Base-by-base conservation (phyloP, 2,329 filamentous ascomycete genomes). In the Trichoderma semiorbis region DNA sequence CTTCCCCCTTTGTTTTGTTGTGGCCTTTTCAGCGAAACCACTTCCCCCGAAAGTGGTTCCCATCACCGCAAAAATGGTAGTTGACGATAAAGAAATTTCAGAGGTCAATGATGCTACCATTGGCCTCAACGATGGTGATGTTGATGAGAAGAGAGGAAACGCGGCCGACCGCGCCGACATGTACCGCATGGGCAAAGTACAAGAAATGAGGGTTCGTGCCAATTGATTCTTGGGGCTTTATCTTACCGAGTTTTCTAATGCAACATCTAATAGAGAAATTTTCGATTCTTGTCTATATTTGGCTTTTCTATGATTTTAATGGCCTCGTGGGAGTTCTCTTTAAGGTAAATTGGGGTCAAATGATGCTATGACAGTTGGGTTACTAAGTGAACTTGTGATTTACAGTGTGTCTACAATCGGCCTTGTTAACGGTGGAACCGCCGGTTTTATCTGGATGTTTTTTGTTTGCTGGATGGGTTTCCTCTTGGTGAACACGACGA, bases 391-490 rank as follows among this genome's bases (percentile, higher is more conserved):
- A 12, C 1, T 10, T 55, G 21, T 36, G 11, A 1, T 24, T n/a
- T 14, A 39, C 57, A 66, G 64, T 39, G 64, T 66, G 10, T 26
- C 64, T 39, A 66, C 64, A 16, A 66, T 66, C 16, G 78, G 76
- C 7, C 76, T 79, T 6, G 55, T 77, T 14, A 85, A 85, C 72
- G 84, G 85, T 18, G 84, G 84, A 1, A 82, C 82, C 0, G 82
- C 81, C 1, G 85, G 85, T 8, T 75, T 85, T 12, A 83, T 86
- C 50, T 86, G 82, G 79, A 80, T 82, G 69, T 85, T 79, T 73
- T 75, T 85, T 8, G 72, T 81, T 11, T 80, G 78, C 34, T 82
- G 81, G 76, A 74, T 80, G 7, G 83, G 83, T 1, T 81, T 84
- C 50, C 74, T 82, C 4, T 69, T 79, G 6, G 80, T 83, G 39